Conservation (phyloP, 2,329 filamentous ascomycete species). For the Phaeosphaeria sp. region DNA sequence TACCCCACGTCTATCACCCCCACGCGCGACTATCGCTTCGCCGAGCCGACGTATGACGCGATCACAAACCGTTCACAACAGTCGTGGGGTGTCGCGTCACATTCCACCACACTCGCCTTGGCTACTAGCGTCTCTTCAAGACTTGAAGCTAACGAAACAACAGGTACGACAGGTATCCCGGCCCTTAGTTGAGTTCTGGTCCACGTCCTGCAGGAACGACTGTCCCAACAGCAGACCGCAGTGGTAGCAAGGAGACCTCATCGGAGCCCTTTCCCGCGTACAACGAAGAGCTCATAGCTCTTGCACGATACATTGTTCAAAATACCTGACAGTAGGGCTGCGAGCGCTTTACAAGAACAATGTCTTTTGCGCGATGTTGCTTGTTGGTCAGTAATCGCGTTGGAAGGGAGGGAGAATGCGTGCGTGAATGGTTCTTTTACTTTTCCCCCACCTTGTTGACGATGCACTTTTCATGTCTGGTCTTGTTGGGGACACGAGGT, state of each 20-base stretch:
- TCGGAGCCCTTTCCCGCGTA: too few relatives aligned
- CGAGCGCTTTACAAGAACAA: too few relatives aligned
- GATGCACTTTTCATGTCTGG: too few relatives aligned
- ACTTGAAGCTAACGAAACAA: constrained; percentile 17
- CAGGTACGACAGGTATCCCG: constrained; percentile 44
- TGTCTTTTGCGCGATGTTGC: too few relatives aligned
- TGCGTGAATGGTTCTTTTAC: too few relatives aligned
- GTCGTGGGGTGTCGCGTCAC: constrained; percentile 1
- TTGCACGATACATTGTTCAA: too few relatives aligned
- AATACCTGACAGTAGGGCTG: too few relatives aligned
- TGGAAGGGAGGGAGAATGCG: too few relatives aligned
- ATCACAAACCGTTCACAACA: constrained; percentile 1
- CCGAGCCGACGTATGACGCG: neutral
- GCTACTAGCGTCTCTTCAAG: neutral
- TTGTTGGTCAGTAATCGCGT: too few relatives aligned
- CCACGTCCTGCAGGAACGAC: neutral
- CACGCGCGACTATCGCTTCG: constrained; percentile 11
- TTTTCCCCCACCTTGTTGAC: too few relatives aligned
- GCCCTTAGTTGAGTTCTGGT: constrained; percentile 27
- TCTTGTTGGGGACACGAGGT: too few relatives aligned
- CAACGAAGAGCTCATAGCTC: neutral
- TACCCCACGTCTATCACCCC: constrained; percentile 11
- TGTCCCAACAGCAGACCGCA: neutral
- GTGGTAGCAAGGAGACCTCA: too few relatives aligned
- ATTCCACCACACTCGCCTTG: neutral